Conservation (phyloP, 2,329 filamentous ascomycete species). For the Calonectria leucothoes region DNA sequence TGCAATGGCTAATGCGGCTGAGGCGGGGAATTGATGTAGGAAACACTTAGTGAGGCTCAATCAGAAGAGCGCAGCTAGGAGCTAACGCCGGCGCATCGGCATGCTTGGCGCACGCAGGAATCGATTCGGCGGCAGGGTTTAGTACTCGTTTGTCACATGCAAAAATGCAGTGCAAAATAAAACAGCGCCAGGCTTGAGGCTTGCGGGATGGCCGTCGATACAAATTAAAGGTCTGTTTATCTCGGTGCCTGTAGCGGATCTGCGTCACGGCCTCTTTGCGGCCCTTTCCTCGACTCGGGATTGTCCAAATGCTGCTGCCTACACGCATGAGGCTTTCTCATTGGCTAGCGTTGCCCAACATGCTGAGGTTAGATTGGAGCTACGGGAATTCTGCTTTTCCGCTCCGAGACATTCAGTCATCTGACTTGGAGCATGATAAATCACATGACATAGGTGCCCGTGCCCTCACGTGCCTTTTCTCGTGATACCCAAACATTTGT, state of each 20-base stretch:
- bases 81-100: slow-evolving; percentile 20
- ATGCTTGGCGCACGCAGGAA: slow-evolving; percentile 10
- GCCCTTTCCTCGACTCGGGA: slow-evolving; percentile 34
- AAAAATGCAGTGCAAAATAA: slow-evolving; percentile 11
- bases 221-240: slow-evolving; percentile 39
- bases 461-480: background rate
- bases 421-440: background rate
- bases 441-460: background rate
- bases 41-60: slow-evolving; percentile 15
- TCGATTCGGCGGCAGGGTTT: background rate
- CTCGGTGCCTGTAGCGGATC: slow-evolving; percentile 47
- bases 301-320: slow-evolving; percentile 42
- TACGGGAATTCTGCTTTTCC: slow-evolving; percentile 3
- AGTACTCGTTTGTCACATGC: slow-evolving; percentile 18
- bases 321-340: slow-evolving; percentile 29
- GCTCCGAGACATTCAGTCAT: background rate
- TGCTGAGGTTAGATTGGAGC: background rate
- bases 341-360: slow-evolving; percentile 24
- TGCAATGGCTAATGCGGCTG: slow-evolving; percentile 17
- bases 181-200: background rate
- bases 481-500: background rate
- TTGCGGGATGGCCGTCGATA: slow-evolving; percentile 23
- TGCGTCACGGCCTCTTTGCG: slow-evolving; percentile 40
- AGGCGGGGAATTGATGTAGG: slow-evolving; percentile 15
- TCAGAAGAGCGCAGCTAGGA: slow-evolving; percentile 7